Percentiles rank a stretch among this genome's conserved stretches.
These are phyloP conservation scores for Aureobasidium sp. DNA, from an alignment of 2,329 filamentous ascomycete genomes.

Conservation along the genomic window DNA sequence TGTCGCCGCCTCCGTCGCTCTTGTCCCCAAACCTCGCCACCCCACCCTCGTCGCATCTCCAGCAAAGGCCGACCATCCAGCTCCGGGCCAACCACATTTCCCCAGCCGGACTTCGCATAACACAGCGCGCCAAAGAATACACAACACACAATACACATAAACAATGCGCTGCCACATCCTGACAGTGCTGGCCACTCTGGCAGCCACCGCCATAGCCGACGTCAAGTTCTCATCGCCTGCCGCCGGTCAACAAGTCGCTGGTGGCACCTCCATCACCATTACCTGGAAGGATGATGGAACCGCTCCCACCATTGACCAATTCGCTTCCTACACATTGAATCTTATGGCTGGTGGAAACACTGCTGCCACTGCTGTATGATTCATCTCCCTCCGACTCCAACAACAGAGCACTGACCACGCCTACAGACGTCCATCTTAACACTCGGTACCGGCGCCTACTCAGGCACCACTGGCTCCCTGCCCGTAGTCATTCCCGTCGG, in stretches of 20 bases:
- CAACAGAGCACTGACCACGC: not conserved
- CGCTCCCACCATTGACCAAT: constrained; percentile 40
- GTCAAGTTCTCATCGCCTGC: constrained; percentile 46
- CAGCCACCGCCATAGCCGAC: constrained; percentile 36
- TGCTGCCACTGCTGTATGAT: constrained; percentile 36
- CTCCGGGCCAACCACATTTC: not conserved
- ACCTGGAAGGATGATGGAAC: constrained; percentile 50
- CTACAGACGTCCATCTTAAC: not conserved
- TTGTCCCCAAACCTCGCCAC: not conserved
- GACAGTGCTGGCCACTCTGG: constrained; percentile 3
- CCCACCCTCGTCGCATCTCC: not conserved
- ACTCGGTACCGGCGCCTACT: not conserved
- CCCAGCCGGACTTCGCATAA: not conserved
- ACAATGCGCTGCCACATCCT: constrained; percentile 4
- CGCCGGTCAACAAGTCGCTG: constrained; percentile 42
- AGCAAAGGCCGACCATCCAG: not conserved
- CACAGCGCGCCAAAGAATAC: not conserved
- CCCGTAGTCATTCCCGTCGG: not conserved
- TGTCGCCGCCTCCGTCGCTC: not conserved
- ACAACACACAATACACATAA: not conserved
- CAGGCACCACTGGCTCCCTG: not conserved
- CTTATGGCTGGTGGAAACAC: constrained; percentile 54
- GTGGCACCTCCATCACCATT: constrained; percentile 43
- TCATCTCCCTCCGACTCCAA: not conserved
- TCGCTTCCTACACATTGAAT: constrained; percentile 49